Evolutionary conservation across 257 asterid genomes (phyloP), one percentile per base, ranked within the genome.

Genomic region (Petunia secreta): DNA sequence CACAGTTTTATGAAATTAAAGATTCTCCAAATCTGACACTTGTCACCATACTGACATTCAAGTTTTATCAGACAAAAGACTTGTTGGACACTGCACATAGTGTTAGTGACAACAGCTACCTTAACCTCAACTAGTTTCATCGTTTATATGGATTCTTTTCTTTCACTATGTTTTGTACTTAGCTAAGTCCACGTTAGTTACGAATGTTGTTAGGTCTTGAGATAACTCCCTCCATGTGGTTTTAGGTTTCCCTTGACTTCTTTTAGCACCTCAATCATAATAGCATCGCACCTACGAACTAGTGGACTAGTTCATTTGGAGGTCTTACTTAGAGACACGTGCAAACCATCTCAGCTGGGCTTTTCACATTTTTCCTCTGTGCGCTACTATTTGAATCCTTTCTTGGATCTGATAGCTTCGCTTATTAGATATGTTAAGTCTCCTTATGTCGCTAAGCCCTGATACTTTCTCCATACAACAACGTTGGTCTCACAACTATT

Each of bases 391-490:
- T 71, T 71, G 44, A 43, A 34, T 11, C 44, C 60, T 52, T 34
- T 48, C 43, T 71, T 44, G 3, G 77, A 48, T 48, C 55, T 34
- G 13, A 67, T 69, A n/a, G 9, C 11, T 69, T 69, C 58, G 25
- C 43, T 69, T 48, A n/a, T n/a, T 46, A 59, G 59, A 69, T 69
- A 69, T 25, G 59, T 69, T 25, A 69, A 10, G 77, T 69, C 59
- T 46, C n/a, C n/a, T n/a, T n/a, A n/a, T n/a, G n/a, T n/a, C n/a
- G n/a, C 25, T 46, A 52, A 34, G 44, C 60, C 25, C 10, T 2
- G 34, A 69, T 69, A 16, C 10, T 69, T 41, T 16, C 8, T 41
- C 58, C 34, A 10, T 50, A 48, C 34, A 71, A 34, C 13, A 34
- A 71, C 11, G 34, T 48, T 48, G 77, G 48, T 48, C 77, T 43